phyloP scores from a whole-genome alignment of 352 stramenopile genomes.

The Ophiocytium majus region DNA sequence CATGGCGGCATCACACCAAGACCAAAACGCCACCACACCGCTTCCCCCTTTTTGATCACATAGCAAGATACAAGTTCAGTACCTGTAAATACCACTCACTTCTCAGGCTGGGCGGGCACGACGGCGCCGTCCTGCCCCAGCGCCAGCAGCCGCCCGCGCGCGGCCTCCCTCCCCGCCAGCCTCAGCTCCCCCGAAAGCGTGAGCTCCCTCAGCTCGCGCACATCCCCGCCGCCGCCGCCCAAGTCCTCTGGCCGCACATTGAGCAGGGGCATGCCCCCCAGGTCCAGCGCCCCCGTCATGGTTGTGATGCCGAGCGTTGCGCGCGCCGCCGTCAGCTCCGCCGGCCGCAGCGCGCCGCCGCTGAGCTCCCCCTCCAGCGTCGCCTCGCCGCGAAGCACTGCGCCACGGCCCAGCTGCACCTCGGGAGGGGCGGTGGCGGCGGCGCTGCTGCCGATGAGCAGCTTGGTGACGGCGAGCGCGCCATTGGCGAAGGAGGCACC shows the following conservation, averaged over 20 bases:
- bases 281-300: slow-evolving; percentile 9
- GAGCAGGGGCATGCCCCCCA: slow-evolving; percentile 14
- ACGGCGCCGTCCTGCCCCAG: neutral
- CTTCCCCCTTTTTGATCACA: too few species aligned
- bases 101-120: slow-evolving; percentile 10
- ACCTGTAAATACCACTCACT: too few species aligned
- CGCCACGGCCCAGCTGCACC: neutral
- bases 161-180: neutral
- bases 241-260: slow-evolving; percentile 7
- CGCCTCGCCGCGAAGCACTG: neutral
- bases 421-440: too few species aligned
- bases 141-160: neutral
- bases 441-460: neutral
- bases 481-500: neutral
- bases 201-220: neutral
- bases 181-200: neutral
- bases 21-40: too few species aligned
- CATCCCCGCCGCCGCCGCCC: neutral
- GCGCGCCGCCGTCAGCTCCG: neutral
- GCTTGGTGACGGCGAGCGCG: neutral
- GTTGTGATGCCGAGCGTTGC: neutral
- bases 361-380: neutral
- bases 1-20: too few species aligned
- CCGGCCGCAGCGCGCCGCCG: neutral
- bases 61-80: too few species aligned